Base-by-base conservation (phyloP, 192 early-diverging fungal genomes). In the Coemansia sp. region DNA sequence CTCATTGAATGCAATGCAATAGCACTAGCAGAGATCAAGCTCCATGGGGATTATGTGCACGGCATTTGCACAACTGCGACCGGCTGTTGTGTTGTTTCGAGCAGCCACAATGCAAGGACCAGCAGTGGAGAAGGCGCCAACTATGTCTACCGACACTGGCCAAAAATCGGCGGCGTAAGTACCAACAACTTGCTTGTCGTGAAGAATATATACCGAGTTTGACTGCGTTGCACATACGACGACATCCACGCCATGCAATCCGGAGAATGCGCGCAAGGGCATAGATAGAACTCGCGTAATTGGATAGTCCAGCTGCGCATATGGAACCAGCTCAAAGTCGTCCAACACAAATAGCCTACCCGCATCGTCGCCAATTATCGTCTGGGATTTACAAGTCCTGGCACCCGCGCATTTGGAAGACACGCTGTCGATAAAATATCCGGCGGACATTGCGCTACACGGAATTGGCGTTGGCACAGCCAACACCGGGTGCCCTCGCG, bases 161-260 rank as follows among this genome's bases (percentile, higher is more conserved):
- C 79, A 82, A 9, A 70, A 73, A 11, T 56, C 71, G 31, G 71
- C 56, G 13, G 56, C 37, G 53, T 73, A 70, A n/a, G 53, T 64
- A 40, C 70, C 70, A 6, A 81, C 59, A 3, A 73, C 42, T 24
- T 70, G 36, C 27, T 48, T 48, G 21, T 44, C 56, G 53, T 77
- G 66, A 16, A 82, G 60, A 9, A 82, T 42, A 42, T 77, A 82
- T 6, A 82, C 40, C 17, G 63, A 56, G 35, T 77, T 73, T 10
- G 79, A 82, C 50, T 42, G 74, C 8, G 79, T 82, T 16, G 61
- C 59, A 31, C 79, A 82, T 1, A 82, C 51, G 4, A 82, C 75
- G 53, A 77, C 44, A 27, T 82, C 75, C 2, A 72, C 59, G 1
- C 74, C 79, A 6, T 31, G 42, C 3, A 48, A 19, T 34, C 36